Evolutionary conservation across 495 filamentous ascomycete genomes (phyloP).

Genomic region (Polyplosphaeria fusca): DNA sequence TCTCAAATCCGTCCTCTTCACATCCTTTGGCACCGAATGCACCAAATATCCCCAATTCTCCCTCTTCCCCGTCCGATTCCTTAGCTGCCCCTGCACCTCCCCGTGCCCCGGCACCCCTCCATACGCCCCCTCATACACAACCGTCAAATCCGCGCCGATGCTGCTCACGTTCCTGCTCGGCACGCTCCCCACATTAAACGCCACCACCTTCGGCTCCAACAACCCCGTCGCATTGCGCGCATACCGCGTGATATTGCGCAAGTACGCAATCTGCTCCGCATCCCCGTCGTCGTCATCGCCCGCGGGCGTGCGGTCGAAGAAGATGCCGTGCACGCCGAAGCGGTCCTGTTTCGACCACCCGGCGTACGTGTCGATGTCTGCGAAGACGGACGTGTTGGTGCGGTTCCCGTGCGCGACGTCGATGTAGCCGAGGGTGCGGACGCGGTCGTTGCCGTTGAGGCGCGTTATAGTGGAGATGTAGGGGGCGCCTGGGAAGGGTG

Average conservation of each 20-base stretch:
- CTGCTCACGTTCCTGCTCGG: constrained; percentile 2
- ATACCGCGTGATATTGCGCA: constrained; percentile 1
- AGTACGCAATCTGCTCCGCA: neutral
- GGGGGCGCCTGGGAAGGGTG: neutral
- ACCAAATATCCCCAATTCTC: constrained; percentile 3
- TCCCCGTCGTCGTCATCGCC: neutral
- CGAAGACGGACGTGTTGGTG: constrained; percentile 2
- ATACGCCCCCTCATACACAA: constrained; percentile 12
- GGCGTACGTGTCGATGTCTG: constrained; percentile 19
- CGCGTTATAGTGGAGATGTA: constrained; percentile 8
- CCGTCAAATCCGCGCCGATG: constrained; percentile 1
- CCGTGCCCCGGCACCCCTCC: neutral
- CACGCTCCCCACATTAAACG: constrained; percentile 6
- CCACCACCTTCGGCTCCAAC: neutral
- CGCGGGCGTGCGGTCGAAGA: constrained; percentile 25
- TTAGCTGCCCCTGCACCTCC: neutral
- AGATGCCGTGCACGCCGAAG: constrained; percentile 23
- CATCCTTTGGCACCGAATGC: neutral
- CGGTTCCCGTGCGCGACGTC: constrained; percentile 1
- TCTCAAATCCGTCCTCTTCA: neutral
- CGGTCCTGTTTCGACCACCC: neutral
- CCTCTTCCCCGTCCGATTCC: neutral
- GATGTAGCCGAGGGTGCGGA: constrained; percentile 27
- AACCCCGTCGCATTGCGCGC: constrained; percentile 1
- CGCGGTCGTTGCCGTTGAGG: constrained; percentile 12